Evolutionary conservation across 2,329 filamentous ascomycete species (phyloP).

Genomic region (Pyrenophora graminea): DNA sequence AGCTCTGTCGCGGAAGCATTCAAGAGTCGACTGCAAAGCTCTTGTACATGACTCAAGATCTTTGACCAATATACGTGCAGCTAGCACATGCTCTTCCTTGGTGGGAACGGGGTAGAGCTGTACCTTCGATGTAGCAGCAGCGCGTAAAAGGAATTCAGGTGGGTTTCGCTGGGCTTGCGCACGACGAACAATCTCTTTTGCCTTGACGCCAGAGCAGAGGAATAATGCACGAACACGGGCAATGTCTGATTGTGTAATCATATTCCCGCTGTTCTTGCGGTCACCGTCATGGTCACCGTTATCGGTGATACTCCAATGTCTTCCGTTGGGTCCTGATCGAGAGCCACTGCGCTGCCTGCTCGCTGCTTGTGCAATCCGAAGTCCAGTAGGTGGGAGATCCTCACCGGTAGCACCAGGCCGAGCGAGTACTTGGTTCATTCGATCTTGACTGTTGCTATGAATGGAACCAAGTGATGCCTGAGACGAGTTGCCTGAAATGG

Average conservation of each 20-base stretch:
- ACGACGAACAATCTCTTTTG: constrained; percentile 74
- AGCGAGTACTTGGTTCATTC: constrained; percentile 40
- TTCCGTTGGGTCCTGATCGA: constrained; percentile 46
- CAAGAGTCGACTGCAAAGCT: constrained; percentile 56
- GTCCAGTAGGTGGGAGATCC: constrained; percentile 36
- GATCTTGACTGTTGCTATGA: constrained; percentile 29
- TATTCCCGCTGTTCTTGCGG: constrained; percentile 29
- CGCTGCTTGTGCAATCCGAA: constrained; percentile 24
- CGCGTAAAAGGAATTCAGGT: constrained; percentile 44
- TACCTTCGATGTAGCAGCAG: constrained; percentile 50
- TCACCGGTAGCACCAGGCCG: constrained; percentile 36
- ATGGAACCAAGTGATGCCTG: constrained; percentile 27
- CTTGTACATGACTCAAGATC: constrained; percentile 52
- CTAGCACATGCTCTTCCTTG: constrained; percentile 59
- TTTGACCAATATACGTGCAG: constrained; percentile 56
- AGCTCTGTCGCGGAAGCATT: constrained; percentile 53
- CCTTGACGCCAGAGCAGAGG: constrained; percentile 86
- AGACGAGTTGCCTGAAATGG: constrained; percentile 31
- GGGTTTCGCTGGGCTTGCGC: constrained; percentile 55
- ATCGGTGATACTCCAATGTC: constrained; percentile 64
- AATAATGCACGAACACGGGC: constrained; percentile 77
- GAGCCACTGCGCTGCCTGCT: constrained; percentile 32
- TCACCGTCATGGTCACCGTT: constrained; percentile 36
- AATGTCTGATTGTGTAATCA: constrained; percentile 67
- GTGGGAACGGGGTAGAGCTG: constrained; percentile 52